Evolutionary conservation across 2,329 filamentous ascomycete genomes (phyloP).

Genomic region (Verticillium dahliae): DNA sequence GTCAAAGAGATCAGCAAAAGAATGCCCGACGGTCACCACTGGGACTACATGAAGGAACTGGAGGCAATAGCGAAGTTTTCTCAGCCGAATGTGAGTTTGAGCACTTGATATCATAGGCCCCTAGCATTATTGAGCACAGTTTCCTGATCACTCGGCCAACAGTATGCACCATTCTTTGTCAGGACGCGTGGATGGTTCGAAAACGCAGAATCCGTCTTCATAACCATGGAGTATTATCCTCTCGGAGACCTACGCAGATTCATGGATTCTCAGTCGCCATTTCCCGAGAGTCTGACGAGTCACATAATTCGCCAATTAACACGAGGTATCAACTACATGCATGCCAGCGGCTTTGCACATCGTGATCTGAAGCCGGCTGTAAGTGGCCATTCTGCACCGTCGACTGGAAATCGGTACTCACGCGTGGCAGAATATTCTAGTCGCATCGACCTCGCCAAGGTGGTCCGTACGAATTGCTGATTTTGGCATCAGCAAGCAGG

Average conservation of each 20-base stretch:
- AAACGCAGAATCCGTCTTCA: conserved; percentile 7
- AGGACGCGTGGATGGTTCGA: conserved; percentile 17
- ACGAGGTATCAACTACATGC: conserved; percentile 12
- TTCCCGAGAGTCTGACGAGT: conserved; percentile 3
- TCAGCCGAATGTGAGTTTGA: conserved; percentile 2
- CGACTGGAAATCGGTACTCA: not conserved
- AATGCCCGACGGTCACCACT: not conserved
- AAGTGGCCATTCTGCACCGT: not conserved
- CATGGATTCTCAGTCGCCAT: conserved; percentile 1
- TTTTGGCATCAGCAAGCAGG: conserved; percentile 17
- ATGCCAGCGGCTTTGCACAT: conserved; percentile 12
- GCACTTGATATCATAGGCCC: too few species aligned
- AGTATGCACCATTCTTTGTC: conserved; percentile 13
- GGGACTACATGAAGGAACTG: conserved; percentile 12
- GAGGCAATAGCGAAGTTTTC: conserved; percentile 16
- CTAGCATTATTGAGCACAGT: too few species aligned
- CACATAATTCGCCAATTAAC: conserved; percentile 8
- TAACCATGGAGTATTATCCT: conserved; percentile 18
- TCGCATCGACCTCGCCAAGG: conserved; percentile 7
- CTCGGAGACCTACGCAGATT: conserved; percentile 14
- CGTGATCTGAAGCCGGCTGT: conserved; percentile 12
- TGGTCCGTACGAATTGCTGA: conserved; percentile 16
- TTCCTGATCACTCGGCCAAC: conserved; percentile 9
- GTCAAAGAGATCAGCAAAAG: conserved; percentile 13
- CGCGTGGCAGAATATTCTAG: conserved; percentile 10